Percentiles rank a stretch among this genome's conserved stretches.
Evolutionary conservation across 2,329 filamentous ascomycete genomes (phyloP).

Genomic region (Rutstroemia sp.): DNA sequence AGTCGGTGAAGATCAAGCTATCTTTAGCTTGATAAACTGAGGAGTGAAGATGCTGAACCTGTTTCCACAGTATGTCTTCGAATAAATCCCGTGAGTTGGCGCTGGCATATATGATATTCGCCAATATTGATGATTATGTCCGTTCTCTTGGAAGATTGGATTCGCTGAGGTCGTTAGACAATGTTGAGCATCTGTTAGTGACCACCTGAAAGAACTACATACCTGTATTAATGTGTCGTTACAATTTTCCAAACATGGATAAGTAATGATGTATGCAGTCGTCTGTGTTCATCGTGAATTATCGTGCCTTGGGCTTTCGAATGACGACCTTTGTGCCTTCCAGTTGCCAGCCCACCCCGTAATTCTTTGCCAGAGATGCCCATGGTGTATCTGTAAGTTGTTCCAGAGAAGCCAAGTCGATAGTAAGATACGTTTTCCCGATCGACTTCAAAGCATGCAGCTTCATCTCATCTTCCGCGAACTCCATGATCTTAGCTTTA

Average conservation of each 20-base stretch:
- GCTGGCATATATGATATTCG: no score
- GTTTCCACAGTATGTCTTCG: no score
- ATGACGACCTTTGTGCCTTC: slow-evolving; percentile 71
- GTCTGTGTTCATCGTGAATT: slow-evolving; percentile 12
- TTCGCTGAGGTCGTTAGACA: no score
- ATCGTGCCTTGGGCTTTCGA: slow-evolving; percentile 47
- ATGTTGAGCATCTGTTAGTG: no score
- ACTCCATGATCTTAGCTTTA: slow-evolving; percentile 71
- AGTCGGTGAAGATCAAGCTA: no score
- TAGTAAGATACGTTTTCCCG: slow-evolving; percentile 69
- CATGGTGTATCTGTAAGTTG: slow-evolving; percentile 61
- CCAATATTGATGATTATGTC: no score
- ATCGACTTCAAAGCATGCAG: slow-evolving; percentile 79
- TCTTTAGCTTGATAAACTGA: no score
- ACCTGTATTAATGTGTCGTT: not conserved
- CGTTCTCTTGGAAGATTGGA: no score
- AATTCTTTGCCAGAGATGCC: slow-evolving; percentile 57
- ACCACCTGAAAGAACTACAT: not conserved
- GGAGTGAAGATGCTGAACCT: no score
- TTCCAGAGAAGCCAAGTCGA: slow-evolving; percentile 64
- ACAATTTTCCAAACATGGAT: not conserved
- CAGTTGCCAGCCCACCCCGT: slow-evolving; percentile 79
- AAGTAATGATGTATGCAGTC: not conserved
- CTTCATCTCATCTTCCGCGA: slow-evolving; percentile 67
- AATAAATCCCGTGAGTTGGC: no score